Conservation (phyloP, 306 rosid species). For the Cercis canadensis region DNA sequence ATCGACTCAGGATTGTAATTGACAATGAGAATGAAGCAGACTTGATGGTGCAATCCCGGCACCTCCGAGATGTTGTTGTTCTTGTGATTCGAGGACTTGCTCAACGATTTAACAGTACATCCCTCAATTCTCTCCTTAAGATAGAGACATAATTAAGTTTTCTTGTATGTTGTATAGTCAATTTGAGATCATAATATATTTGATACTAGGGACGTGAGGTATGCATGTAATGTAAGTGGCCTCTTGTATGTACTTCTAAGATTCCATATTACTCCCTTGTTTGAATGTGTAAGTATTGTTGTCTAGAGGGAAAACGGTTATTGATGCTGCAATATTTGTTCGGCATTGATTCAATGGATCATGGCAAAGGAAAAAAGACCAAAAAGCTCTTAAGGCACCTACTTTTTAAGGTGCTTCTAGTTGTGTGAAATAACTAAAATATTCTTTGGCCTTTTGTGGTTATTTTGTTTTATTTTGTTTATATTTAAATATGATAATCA, state of each 20-base stretch:
- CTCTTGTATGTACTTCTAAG: not conserved
- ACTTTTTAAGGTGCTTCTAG: too few relatives aligned
- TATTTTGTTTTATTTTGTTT: too few relatives aligned
- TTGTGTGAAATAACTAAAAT: too few relatives aligned
- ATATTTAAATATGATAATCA: too few relatives aligned
- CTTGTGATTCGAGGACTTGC: slow-evolving; percentile 96
- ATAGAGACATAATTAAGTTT: slow-evolving; percentile 63
- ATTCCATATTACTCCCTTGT: not conserved
- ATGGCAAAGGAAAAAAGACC: too few relatives aligned
- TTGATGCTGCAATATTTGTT: not conserved
- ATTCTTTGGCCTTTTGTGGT: too few relatives aligned
- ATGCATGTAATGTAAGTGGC: slow-evolving; percentile 18
- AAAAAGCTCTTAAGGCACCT: too few relatives aligned
- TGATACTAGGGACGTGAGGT: slow-evolving; percentile 31
- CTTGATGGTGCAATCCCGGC: slow-evolving; percentile 93
- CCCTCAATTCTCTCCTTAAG: slow-evolving; percentile 95
- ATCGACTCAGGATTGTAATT: slow-evolving; percentile 82
- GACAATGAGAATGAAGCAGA: slow-evolving; percentile 91
- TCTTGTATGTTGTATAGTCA: slow-evolving; percentile 32
- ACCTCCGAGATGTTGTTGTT: slow-evolving; percentile 86
- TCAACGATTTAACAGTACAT: slow-evolving; percentile 94
- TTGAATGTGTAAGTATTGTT: not conserved
- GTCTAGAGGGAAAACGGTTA: not conserved
- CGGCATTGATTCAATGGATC: not conserved
- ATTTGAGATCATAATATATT: slow-evolving; percentile 4